Conservation (phyloP, 2,329 filamentous ascomycete species). For the Colletotrichum brevisporum region DNA sequence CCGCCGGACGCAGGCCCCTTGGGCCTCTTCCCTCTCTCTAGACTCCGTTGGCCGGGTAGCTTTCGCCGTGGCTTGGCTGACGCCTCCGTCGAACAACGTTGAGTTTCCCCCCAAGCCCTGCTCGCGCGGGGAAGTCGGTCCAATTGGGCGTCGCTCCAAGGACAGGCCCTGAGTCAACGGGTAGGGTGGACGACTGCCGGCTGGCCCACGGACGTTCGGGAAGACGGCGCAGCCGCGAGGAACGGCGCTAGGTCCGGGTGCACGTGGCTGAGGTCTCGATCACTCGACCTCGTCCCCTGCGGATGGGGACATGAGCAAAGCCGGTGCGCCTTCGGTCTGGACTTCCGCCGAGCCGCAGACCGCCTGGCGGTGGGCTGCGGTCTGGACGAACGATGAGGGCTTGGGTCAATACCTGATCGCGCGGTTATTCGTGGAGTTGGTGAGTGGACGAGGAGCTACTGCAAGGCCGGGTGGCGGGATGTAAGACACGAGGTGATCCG, state of each 20-base stretch:
- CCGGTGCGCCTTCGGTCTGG: conserved; percentile 1
- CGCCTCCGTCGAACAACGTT: conserved; percentile 29
- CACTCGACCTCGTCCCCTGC: not conserved
- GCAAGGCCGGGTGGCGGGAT: not conserved
- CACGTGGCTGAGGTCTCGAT: conserved; percentile 19
- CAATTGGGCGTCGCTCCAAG: conserved; percentile 1
- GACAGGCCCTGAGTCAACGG: not conserved
- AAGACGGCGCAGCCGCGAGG: not conserved
- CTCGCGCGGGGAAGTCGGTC: conserved; percentile 16
- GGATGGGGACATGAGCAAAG: not conserved
- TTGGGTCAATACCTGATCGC: not conserved
- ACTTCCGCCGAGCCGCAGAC: conserved; percentile 15
- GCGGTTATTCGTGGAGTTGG: conserved; percentile 17
- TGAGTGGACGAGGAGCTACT: not conserved
- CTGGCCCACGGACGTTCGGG: not conserved
- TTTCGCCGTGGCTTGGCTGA: conserved; percentile 32
- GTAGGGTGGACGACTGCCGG: not conserved
- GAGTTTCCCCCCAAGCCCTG: conserved; percentile 20
- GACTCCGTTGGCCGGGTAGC: not conserved
- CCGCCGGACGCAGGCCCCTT: not conserved
- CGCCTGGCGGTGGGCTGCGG: not conserved
- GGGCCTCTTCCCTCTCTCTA: not conserved
- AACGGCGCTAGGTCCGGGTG: conserved; percentile 1
- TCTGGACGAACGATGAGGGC: not conserved
- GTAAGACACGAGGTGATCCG: conserved; percentile 7